Evolutionary conservation across 2,329 filamentous ascomycete genomes (phyloP).

Genomic region (Hypoxylon sp.): DNA sequence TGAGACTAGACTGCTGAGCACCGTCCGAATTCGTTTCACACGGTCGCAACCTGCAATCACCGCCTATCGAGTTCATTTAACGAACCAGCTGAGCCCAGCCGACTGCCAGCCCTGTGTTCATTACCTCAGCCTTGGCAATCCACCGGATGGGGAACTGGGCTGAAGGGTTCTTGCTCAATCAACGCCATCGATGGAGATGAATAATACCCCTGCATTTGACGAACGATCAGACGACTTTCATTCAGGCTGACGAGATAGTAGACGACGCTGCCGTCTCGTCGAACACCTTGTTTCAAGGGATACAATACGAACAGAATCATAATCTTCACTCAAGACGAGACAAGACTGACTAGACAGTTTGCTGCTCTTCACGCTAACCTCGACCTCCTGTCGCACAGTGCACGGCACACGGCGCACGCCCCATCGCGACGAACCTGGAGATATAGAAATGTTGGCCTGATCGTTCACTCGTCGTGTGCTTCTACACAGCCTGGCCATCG

Average conservation of each 20-base stretch:
- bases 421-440: slow-evolving; percentile 6
- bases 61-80: too few species aligned
- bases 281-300: slow-evolving; percentile 3
- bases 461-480: slow-evolving; percentile 10
- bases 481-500: neutral
- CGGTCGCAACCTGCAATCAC: too few species aligned
- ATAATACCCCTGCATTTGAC: slow-evolving; percentile 18
- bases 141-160: neutral
- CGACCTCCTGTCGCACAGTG: slow-evolving; percentile 8
- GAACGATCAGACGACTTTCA: slow-evolving; percentile 6
- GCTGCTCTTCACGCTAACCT: too few species aligned
- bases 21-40: slow-evolving; percentile 5
- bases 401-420: too few species aligned
- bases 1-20: slow-evolving; percentile 5
- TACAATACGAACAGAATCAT: slow-evolving; percentile 20
- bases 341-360: too few species aligned
- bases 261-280: slow-evolving; percentile 6
- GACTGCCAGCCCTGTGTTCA: too few species aligned
- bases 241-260: slow-evolving; percentile 16
- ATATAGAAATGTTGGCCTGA: slow-evolving; percentile 31
- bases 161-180: neutral
- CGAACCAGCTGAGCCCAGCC: too few species aligned
- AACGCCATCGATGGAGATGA: slow-evolving; percentile 11
- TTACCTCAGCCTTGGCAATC: neutral
- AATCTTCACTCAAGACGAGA: slow-evolving; percentile 18